Percentiles rank a stretch among this genome's conserved stretches.
These are phyloP conservation scores for Zoysia pacifica DNA, from an alignment of 176 grass and related monocot species.

Conservation along the genomic window DNA sequence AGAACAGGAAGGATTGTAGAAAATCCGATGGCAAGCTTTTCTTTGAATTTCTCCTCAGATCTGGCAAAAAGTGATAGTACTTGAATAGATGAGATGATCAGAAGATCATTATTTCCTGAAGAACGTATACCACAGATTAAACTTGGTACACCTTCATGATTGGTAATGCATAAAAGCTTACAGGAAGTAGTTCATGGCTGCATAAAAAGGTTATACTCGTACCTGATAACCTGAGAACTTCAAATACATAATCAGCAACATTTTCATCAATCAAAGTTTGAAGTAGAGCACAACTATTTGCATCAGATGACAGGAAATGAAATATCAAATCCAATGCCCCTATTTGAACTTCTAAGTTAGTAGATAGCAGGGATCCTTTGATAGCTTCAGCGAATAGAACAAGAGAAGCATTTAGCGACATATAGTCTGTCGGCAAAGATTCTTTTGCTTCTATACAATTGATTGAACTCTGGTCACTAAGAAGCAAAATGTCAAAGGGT, in stretches of 20 bases:
- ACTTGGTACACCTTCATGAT: slow-evolving; percentile 27
- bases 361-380: slow-evolving; percentile 92
- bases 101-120: slow-evolving; percentile 82
- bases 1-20: slow-evolving; percentile 79
- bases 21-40: slow-evolving; percentile 78
- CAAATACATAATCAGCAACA: slow-evolving; percentile 93
- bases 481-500: slow-evolving; percentile 54
- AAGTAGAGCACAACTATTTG: slow-evolving; percentile 54
- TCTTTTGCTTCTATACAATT: slow-evolving; percentile 51
- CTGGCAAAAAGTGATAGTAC: slow-evolving; percentile 71
- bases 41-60: slow-evolving; percentile 71
- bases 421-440: slow-evolving; percentile 37
- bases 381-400: slow-evolving; percentile 86
- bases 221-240: slow-evolving; percentile 89
- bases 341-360: slow-evolving; percentile 71
- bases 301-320: slow-evolving; percentile 75
- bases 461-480: slow-evolving; percentile 37
- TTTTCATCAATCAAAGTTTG: slow-evolving; percentile 76
- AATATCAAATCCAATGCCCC: slow-evolving; percentile 83
- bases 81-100: slow-evolving; percentile 69
- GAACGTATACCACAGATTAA: slow-evolving; percentile 36
- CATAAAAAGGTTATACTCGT: slow-evolving; percentile 19
- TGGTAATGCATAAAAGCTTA: slow-evolving; percentile 21
- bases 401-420: slow-evolving; percentile 43
- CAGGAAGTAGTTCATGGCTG: slow-evolving; percentile 19